phyloP scores from a whole-genome alignment of 768 basidiomycete species.

The Fibroporia radiculosa region DNA sequence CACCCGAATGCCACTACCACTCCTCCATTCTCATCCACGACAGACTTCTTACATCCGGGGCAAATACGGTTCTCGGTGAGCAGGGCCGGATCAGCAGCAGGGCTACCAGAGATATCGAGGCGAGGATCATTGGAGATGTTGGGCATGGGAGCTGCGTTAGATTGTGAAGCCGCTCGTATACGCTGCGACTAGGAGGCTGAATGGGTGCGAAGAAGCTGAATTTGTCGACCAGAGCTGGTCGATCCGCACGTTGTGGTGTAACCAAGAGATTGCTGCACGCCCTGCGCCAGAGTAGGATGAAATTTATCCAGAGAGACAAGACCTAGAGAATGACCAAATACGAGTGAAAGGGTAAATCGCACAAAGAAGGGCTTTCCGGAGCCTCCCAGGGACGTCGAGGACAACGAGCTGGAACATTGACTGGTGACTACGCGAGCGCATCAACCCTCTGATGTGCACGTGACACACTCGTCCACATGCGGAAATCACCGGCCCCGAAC shows the following conservation, averaged over 20 bases:
- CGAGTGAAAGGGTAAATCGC: background rate
- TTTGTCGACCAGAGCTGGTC: background rate
- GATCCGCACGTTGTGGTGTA: background rate
- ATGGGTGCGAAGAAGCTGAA: background rate
- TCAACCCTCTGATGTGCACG: too few species aligned
- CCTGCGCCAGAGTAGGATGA: slow-evolving; percentile 4
- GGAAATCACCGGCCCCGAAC: too few species aligned
- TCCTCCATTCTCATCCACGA: slow-evolving; percentile 74
- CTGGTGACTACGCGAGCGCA: background rate
- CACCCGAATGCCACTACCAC: slow-evolving; percentile 96
- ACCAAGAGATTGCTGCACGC: slow-evolving; percentile 7
- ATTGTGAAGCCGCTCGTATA: slow-evolving; percentile 11
- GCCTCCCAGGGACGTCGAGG: slow-evolving; percentile 8
- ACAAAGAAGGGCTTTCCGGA: slow-evolving; percentile 12
- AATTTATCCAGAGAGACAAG: background rate
- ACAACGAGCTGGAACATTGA: slow-evolving; percentile 5
- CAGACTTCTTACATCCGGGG: slow-evolving; percentile 77
- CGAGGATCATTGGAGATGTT: slow-evolving; percentile 6
- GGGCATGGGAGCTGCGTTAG: slow-evolving; percentile 7
- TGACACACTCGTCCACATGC: too few species aligned
- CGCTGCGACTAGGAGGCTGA: background rate
- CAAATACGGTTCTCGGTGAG: slow-evolving; percentile 53
- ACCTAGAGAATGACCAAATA: background rate
- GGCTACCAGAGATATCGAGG: slow-evolving; percentile 6
- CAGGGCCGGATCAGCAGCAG: slow-evolving; percentile 14